Conservation (phyloP, 208 protist species). For the Acanthamoeba polyphaga region DNA sequence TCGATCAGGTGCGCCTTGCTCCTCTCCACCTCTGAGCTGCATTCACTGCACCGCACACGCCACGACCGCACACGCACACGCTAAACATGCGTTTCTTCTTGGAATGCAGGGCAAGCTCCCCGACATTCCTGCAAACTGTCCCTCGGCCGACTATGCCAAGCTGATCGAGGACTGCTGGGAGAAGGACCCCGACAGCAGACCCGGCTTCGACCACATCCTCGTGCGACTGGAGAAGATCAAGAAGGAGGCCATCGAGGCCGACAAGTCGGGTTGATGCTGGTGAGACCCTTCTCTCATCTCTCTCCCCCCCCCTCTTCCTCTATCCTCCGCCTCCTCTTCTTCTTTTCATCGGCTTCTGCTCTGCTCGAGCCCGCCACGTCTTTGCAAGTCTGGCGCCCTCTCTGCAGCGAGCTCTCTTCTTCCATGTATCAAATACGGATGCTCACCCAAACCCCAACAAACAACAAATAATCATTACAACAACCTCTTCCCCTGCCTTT, state of each 20-base stretch:
- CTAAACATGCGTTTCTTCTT: neutral
- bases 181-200: conserved; percentile 61
- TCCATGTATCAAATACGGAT: neutral
- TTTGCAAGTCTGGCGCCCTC: no score
- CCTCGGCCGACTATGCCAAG: conserved; percentile 66
- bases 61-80: neutral
- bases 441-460: neutral
- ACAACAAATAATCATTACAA: neutral
- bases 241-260: conserved; percentile 52
- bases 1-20: conserved; percentile 20
- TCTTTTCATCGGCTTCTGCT: neutral
- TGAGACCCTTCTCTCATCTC: neutral
- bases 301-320: neutral
- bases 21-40: neutral
- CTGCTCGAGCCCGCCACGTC: no score
- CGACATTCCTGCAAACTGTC: conserved; percentile 34
- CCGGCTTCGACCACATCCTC: conserved; percentile 60
- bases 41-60: neutral
- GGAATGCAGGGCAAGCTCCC: conserved; percentile 32
- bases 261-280: neutral
- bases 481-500: neutral
- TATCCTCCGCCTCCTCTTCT: neutral
- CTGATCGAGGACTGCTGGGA: conserved; percentile 72
- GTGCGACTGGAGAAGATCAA: conserved; percentile 68
- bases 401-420: no score